Conservation (phyloP, 371 early-diverging fungal genomes). For the Syncephalastrum contaminatum region DNA sequence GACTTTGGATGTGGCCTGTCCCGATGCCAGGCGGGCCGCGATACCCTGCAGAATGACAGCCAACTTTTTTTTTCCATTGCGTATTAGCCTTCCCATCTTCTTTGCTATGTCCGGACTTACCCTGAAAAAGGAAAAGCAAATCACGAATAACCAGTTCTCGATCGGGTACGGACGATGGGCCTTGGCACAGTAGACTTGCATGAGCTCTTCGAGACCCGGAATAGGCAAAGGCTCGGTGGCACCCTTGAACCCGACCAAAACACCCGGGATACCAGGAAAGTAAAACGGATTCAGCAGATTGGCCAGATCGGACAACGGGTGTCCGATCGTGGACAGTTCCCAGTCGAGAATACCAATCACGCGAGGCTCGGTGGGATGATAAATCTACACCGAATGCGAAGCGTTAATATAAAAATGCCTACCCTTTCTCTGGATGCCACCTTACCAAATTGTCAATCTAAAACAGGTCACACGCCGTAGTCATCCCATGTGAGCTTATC, state of each 20-base stretch:
- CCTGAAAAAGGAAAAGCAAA: slow-evolving; percentile 42
- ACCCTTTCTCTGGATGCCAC: slow-evolving; percentile 1
- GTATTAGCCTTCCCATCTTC: too few species aligned
- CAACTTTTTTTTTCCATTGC: neutral
- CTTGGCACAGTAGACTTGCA: slow-evolving; percentile 63
- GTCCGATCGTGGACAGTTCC: slow-evolving; percentile 94
- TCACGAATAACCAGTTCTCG: slow-evolving; percentile 56
- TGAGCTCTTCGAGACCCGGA: slow-evolving; percentile 61
- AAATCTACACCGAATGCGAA: slow-evolving; percentile 47
- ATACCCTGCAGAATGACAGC: slow-evolving; percentile 79
- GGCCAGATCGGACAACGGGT: slow-evolving; percentile 89
- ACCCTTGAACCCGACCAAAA: slow-evolving; percentile 39
- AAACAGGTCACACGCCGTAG: neutral
- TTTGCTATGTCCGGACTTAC: slow-evolving; percentile 18
- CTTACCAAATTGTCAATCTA: slow-evolving; percentile 70
- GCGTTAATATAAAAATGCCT: neutral
- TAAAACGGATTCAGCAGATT: slow-evolving; percentile 82
- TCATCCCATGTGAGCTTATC: too few species aligned
- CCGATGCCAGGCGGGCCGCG: slow-evolving; percentile 71
- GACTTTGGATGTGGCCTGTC: slow-evolving; percentile 71
- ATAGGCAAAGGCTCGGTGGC: slow-evolving; percentile 53
- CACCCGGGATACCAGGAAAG: slow-evolving; percentile 25
- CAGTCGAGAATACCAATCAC: slow-evolving; percentile 95
- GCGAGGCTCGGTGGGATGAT: slow-evolving; percentile 76
- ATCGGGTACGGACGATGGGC: slow-evolving; percentile 67